phyloP scores from a whole-genome alignment of 1,284 basidiomycete species.

The Pyrrhoderma lamaoense region DNA sequence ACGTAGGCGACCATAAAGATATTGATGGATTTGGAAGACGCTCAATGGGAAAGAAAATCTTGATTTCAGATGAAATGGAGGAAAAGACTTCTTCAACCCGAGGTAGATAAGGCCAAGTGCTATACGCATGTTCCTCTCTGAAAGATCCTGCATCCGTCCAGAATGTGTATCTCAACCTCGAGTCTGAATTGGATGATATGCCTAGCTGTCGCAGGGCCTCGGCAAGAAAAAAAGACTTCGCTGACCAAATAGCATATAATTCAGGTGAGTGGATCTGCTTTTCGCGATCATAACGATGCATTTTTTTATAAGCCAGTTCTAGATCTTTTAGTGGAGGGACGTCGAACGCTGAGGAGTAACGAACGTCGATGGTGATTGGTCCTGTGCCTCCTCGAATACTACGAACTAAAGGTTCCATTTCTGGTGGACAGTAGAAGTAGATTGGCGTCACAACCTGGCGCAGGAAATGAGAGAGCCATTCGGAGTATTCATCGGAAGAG shows the following conservation, averaged over 20 bases:
- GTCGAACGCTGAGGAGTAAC: slow-evolving; percentile 38
- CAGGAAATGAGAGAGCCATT: slow-evolving; percentile 38
- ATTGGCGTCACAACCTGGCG: slow-evolving; percentile 36
- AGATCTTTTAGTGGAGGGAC: slow-evolving; percentile 36
- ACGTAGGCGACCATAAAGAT: slow-evolving; percentile 34
- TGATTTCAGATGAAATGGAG: slow-evolving; percentile 26
- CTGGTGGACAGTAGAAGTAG: slow-evolving; percentile 45
- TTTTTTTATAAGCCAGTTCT: slow-evolving; percentile 31
- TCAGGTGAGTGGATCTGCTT: slow-evolving; percentile 35
- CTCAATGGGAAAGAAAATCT: slow-evolving; percentile 40
- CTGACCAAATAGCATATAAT: slow-evolving; percentile 47
- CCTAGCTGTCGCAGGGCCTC: slow-evolving; percentile 27
- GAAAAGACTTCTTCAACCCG: slow-evolving; percentile 33
- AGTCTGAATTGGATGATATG: too few relatives aligned
- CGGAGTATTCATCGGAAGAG: slow-evolving; percentile 29
- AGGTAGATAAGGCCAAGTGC: slow-evolving; percentile 36
- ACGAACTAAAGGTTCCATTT: slow-evolving; percentile 30
- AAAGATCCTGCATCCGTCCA: slow-evolving; percentile 50
- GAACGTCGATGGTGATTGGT: slow-evolving; percentile 38
- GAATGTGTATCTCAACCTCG: slow-evolving; percentile 38
- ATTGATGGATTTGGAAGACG: slow-evolving; percentile 28
- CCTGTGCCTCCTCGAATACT: slow-evolving; percentile 25
- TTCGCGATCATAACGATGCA: slow-evolving; percentile 40
- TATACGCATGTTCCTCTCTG: slow-evolving; percentile 33
- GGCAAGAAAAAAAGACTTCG: slow-evolving; percentile 43